Evolutionary conservation across 192 early-diverging fungal genomes (phyloP), one percentile per base, ranked within the genome.

Genomic region (Backusella morwellensis): DNA sequence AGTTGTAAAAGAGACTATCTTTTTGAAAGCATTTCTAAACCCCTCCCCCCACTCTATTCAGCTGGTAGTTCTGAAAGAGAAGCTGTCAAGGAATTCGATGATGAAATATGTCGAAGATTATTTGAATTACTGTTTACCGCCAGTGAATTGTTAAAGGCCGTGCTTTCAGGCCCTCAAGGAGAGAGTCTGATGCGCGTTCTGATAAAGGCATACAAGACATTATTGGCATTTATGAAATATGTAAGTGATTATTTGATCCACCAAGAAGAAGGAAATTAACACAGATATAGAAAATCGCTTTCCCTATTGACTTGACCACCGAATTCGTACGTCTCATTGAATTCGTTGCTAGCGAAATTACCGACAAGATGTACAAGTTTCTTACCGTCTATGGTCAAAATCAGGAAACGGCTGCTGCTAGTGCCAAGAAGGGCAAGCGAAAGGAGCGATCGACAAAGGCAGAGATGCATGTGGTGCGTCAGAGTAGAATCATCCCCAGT

Each of bases 401-500:
- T 74, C 38, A 84, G 70, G 42, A 75, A 74, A 56, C 75, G 35
- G 68, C 69, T 6, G 9, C 35, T 21, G 29, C 68, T 52, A 67
- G 42, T 17, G 78, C 35, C 52, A 59, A 47, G 70, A 84, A 83
- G 44, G 68, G 66, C 15, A 84, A 79, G 34, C 75, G 52, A 19
- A 85, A 78, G 34, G 72, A 72, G 40, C 36, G 69, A 19, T 19
- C 41, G 23, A 38, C n/a, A 73, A 85, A 78, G 81, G 81, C 79
- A 77, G 85, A 88, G 80, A 83, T 88, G 17, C 88, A 89, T 72
- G 87, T 94, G 11, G 54, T 88, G 68, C 86, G 92, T 7, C 93
- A 94, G 78, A 92, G 93, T 34, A 88, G 90, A 68, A 77, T 93
- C 34, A 90, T 96, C 6, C 94, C 95, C 0, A 82, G 79, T 17